A percentile compares a stretch with the other conserved stretches of the same genome.
Conservation (phyloP, 345 rosid species). For the Pugionium dolabratum region DNA sequence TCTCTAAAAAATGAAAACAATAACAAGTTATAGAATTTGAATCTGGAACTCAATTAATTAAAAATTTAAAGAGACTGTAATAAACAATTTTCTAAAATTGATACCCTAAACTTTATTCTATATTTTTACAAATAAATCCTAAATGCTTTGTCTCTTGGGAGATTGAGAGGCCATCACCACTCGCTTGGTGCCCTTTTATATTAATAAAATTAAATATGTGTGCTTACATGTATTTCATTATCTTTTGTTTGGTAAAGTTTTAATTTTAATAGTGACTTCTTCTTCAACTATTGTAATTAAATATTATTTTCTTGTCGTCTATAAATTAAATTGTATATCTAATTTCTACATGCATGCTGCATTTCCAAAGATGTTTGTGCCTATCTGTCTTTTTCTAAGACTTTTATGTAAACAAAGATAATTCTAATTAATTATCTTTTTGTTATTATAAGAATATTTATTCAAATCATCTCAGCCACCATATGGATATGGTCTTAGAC, state of each 20-base stretch:
- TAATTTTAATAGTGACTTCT: constrained; percentile 19
- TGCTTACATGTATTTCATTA: constrained; percentile 23
- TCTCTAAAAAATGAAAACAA: too few relatives aligned
- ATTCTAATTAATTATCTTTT: not conserved
- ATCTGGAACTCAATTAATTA: too few relatives aligned
- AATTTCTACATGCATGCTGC: constrained; percentile 37
- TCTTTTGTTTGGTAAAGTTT: constrained; percentile 22
- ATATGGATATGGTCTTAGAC: constrained; percentile 14
- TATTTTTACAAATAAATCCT: not conserved
- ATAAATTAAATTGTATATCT: not conserved
- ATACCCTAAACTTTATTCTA: too few relatives aligned
- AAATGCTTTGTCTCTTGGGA: constrained; percentile 37
- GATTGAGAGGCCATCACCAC: constrained; percentile 27
- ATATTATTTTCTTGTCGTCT: too few relatives aligned
- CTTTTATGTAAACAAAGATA: constrained; percentile 12
- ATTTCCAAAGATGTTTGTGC: constrained; percentile 21
- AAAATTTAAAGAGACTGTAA: too few relatives aligned
- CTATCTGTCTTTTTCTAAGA: not conserved
- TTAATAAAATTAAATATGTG: constrained; percentile 17
- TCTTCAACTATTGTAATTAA: not conserved
- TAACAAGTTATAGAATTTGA: too few relatives aligned
- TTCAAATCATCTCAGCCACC: not conserved
- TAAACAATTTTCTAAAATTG: too few relatives aligned
- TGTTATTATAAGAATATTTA: constrained; percentile 4
- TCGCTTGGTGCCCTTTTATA: constrained; percentile 17